Evolutionary conservation across 192 early-diverging fungal genomes (phyloP).

Genomic region (Phycomyces nitens): DNA sequence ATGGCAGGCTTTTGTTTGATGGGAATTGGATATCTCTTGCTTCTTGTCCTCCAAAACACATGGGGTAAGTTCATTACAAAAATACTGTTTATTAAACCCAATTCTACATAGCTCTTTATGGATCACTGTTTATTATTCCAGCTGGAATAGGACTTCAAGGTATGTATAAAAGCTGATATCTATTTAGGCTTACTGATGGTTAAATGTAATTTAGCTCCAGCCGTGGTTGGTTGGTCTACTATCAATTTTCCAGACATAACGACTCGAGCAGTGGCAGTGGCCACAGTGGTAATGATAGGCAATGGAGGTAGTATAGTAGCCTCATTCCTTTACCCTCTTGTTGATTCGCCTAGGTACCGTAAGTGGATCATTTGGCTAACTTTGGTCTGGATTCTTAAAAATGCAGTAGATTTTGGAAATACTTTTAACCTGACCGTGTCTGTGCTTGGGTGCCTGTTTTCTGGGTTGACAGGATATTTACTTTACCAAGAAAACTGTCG

Average conservation of each 20-base stretch:
- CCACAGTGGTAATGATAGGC: slow-evolving; percentile 21
- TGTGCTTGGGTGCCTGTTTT: background rate
- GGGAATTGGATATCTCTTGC: slow-evolving; percentile 10
- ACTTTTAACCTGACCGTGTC: slow-evolving; percentile 11
- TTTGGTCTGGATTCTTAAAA: too few species aligned
- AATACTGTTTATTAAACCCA: background rate
- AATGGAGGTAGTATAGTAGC: slow-evolving; percentile 23
- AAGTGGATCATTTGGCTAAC: slow-evolving; percentile 1
- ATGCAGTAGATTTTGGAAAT: slow-evolving; percentile 30
- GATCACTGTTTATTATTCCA: slow-evolving; percentile 14
- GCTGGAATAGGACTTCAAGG: slow-evolving; percentile 16
- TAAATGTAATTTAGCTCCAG: slow-evolving; percentile 4
- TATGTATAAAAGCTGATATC: background rate
- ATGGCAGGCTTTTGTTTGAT: slow-evolving; percentile 11
- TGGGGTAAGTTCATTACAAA: slow-evolving; percentile 22
- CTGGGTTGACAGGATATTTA: slow-evolving; percentile 18
- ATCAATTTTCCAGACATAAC: slow-evolving; percentile 17
- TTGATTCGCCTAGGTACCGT: slow-evolving; percentile 20
- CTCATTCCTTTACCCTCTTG: slow-evolving; percentile 27
- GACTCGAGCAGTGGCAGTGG: slow-evolving; percentile 19
- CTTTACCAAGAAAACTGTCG: slow-evolving; percentile 15
- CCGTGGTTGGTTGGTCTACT: slow-evolving; percentile 20
- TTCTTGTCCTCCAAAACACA: slow-evolving; percentile 14
- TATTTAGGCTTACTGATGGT: background rate
- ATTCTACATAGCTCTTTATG: slow-evolving; percentile 12